Conservation (phyloP, 495 filamentous ascomycete genomes). For the Aeminium ludgeri region DNA sequence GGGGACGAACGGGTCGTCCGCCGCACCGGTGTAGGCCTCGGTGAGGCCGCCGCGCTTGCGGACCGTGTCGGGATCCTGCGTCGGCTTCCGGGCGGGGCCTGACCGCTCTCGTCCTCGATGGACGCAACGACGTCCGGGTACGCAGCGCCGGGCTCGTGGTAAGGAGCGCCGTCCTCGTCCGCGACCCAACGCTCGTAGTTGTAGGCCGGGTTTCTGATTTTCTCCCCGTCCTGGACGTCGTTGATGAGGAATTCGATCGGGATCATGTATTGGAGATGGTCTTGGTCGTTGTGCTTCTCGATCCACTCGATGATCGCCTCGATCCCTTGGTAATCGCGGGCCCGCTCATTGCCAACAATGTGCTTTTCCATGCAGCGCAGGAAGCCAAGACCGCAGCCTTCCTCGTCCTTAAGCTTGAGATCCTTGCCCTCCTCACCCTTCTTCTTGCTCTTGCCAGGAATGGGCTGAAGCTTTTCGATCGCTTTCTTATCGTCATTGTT, state of each 20-base stretch:
- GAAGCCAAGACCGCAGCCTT: slow-evolving; percentile 3
- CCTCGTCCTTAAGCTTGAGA: background rate
- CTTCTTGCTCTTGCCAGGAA: slow-evolving; percentile 1
- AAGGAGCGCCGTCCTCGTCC: background rate
- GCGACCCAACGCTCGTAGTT: slow-evolving; percentile 9
- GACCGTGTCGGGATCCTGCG: too few species aligned
- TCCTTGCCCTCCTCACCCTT: background rate
- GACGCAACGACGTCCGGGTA: too few species aligned
- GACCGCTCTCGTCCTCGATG: too few species aligned
- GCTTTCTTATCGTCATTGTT: background rate
- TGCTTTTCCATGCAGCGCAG: background rate
- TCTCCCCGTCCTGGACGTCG: background rate
- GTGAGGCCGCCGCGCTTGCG: too few species aligned
- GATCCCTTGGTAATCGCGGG: slow-evolving; percentile 3
- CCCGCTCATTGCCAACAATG: background rate
- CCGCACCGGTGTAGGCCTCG: too few species aligned
- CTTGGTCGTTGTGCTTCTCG: background rate
- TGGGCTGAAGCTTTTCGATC: background rate
- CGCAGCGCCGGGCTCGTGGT: too few species aligned
- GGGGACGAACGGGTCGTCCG: too few species aligned
- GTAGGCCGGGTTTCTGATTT: background rate
- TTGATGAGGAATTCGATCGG: slow-evolving; percentile 16
- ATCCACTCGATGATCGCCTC: slow-evolving; percentile 1
- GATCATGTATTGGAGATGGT: slow-evolving; percentile 4
- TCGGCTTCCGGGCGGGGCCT: too few species aligned